Evolutionary conservation across 2,329 filamentous ascomycete species (phyloP).

Genomic region (Talaromyces albobiverticillius): DNA sequence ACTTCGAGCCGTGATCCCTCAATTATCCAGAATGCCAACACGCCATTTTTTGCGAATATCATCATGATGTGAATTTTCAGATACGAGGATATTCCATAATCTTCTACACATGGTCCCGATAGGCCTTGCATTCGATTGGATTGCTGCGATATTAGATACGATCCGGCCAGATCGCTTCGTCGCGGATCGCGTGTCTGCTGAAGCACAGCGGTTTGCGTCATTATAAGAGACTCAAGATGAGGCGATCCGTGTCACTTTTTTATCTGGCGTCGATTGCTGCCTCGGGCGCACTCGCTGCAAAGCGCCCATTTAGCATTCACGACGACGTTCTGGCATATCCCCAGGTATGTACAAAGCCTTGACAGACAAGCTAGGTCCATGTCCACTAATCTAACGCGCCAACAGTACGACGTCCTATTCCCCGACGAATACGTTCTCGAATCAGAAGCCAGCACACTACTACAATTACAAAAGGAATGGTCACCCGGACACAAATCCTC

Average conservation of each 20-base stretch:
- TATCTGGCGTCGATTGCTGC: slow-evolving; percentile 28
- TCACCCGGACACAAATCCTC: slow-evolving; percentile 15
- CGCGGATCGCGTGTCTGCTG: neutral
- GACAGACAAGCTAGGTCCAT: neutral
- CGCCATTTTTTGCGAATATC: neutral
- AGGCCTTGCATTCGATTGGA: neutral
- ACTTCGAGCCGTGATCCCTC: no score
- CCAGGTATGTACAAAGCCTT: slow-evolving; percentile 56
- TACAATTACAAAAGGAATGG: slow-evolving; percentile 24
- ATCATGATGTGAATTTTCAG: slow-evolving; percentile 2
- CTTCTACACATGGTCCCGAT: neutral
- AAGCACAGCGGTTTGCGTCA: neutral
- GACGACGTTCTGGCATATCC: slow-evolving; percentile 85
- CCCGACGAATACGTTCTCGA: slow-evolving; percentile 70
- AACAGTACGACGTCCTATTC: slow-evolving; percentile 76
- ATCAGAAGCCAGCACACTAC: slow-evolving; percentile 63
- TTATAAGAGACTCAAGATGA: slow-evolving; percentile 20
- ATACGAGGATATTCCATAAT: neutral
- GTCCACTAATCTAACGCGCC: neutral
- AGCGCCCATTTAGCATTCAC: slow-evolving; percentile 74
- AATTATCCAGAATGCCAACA: neutral
- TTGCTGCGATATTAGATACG: neutral
- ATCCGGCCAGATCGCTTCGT: neutral
- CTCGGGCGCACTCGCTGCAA: slow-evolving; percentile 47
- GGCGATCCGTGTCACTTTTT: slow-evolving; percentile 27